Evolutionary conservation across 108 stramenopile genomes (phyloP).

Genomic region (Nannochloropsis oceanica): DNA sequence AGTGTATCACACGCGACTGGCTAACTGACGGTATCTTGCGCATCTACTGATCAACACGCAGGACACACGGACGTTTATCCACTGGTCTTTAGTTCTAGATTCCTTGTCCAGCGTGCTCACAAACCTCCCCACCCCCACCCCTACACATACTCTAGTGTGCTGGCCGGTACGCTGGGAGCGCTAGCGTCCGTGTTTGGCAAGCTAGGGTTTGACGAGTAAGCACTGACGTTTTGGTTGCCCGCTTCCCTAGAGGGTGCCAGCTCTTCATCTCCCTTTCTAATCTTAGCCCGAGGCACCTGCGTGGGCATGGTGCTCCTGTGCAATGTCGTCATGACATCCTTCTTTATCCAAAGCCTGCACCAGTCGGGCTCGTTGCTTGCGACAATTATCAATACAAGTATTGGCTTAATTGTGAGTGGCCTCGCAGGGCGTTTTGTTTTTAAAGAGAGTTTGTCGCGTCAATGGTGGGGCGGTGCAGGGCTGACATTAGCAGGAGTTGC

Average conservation of each 20-base stretch:
- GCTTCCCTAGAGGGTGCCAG: not conserved
- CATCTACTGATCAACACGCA: too few relatives aligned
- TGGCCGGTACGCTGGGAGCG: not conserved
- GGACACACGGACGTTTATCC: too few relatives aligned
- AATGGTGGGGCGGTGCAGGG: not conserved
- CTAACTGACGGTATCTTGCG: too few relatives aligned
- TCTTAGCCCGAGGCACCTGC: not conserved
- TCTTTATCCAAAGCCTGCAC: not conserved
- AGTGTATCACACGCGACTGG: too few relatives aligned
- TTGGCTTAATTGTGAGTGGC: not conserved
- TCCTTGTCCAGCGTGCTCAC: too few relatives aligned
- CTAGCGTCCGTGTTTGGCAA: not conserved
- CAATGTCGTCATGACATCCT: not conserved
- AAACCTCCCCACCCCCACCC: too few relatives aligned
- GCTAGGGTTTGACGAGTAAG: not conserved
- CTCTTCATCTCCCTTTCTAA: not conserved
- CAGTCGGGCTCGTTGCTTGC: not conserved
- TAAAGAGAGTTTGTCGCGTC: not conserved
- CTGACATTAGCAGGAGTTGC: not conserved
- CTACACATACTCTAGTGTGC: not conserved
- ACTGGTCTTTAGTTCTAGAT: too few relatives aligned
- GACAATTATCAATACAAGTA: not conserved
- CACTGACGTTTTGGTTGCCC: not conserved
- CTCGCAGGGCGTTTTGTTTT: not conserved
- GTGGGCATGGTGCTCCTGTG: not conserved